These are phyloP conservation scores for Boeremia lycopersici DNA, from an alignment of 2,329 filamentous ascomycete species.

Conservation along the genomic window DNA sequence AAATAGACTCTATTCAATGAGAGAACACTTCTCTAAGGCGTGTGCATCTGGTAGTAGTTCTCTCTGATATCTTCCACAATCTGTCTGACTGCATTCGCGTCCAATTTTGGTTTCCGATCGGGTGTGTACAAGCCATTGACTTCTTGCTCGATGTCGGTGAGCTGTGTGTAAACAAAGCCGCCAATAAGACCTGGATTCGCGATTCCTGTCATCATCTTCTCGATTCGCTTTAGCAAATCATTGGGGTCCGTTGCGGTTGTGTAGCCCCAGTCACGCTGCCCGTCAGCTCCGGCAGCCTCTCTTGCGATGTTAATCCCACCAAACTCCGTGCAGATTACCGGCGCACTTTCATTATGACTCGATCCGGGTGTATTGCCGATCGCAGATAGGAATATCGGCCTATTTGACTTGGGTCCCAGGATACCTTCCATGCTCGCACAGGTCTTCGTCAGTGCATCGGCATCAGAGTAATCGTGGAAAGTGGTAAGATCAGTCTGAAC, in stretches of 20 bases:
- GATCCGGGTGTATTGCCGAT: conserved; percentile 53
- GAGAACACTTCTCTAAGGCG: not conserved
- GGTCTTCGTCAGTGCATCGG: conserved; percentile 59
- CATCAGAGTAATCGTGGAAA: conserved; percentile 72
- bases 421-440: conserved; percentile 62
- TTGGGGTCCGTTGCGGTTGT: conserved; percentile 67
- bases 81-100: conserved; percentile 61
- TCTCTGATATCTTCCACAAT: conserved; percentile 58
- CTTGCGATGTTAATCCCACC: conserved; percentile 70
- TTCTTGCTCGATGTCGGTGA: conserved; percentile 69
- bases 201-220: conserved; percentile 64
- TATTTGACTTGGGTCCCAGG: conserved; percentile 58
- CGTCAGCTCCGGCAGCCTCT: conserved; percentile 49
- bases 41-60: conserved; percentile 30
- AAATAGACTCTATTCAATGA: conserved; percentile 12
- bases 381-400: conserved; percentile 61
- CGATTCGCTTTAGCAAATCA: conserved; percentile 64
- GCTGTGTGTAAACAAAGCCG: conserved; percentile 70
- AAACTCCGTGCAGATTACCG: conserved; percentile 71
- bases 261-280: conserved; percentile 66
- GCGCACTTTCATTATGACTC: conserved; percentile 60
- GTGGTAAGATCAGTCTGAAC: conserved; percentile 68
- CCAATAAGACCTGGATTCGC: conserved; percentile 63
- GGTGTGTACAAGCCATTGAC: conserved; percentile 70
- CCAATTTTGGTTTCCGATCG: conserved; percentile 64